These are phyloP conservation scores for Beauveria scarabaeidicola DNA, from an alignment of 2,329 filamentous ascomycete genomes.

Conservation along the genomic window DNA sequence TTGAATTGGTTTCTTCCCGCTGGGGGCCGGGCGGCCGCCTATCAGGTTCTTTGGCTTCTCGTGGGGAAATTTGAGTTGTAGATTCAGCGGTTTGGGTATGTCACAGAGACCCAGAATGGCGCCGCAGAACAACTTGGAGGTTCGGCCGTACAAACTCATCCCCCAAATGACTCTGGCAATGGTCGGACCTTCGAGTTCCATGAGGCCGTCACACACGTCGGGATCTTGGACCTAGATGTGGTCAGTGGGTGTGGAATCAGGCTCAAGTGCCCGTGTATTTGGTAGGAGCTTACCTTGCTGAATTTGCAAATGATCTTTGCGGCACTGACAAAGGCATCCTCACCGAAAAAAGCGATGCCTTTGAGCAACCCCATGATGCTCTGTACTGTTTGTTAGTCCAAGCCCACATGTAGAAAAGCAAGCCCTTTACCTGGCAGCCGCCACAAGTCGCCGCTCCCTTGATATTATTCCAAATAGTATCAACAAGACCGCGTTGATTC, in stretches of 20 bases:
- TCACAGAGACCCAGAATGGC: constrained; percentile 45
- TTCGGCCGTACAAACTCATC: constrained; percentile 39
- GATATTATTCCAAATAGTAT: constrained; percentile 20
- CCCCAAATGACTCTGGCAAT: constrained; percentile 40
- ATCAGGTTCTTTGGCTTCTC: constrained; percentile 24
- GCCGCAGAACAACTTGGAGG: constrained; percentile 42
- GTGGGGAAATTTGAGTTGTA: constrained; percentile 35
- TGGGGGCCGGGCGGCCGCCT: constrained; percentile 29
- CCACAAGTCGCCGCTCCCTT: constrained; percentile 18
- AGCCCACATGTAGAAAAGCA: not conserved
- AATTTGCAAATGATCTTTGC: constrained; percentile 25
- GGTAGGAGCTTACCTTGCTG: constrained; percentile 19
- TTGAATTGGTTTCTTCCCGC: constrained; percentile 38
- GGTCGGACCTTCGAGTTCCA: constrained; percentile 44
- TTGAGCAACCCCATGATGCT: constrained; percentile 30
- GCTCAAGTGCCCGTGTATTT: not conserved
- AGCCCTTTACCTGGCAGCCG: constrained; percentile 18
- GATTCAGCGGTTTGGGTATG: constrained; percentile 35
- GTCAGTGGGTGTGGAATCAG: not conserved
- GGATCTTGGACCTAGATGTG: constrained; percentile 36
- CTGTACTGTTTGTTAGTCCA: constrained; percentile 6
- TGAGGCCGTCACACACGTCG: constrained; percentile 47
- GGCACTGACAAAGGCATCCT: constrained; percentile 29
- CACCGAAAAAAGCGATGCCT: constrained; percentile 33
- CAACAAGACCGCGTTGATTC: constrained; percentile 8